A percentile compares a stretch with the other conserved stretches of the same genome.
Conservation (phyloP, 78 protist genomes). For the Polysphondylium violaceum region DNA sequence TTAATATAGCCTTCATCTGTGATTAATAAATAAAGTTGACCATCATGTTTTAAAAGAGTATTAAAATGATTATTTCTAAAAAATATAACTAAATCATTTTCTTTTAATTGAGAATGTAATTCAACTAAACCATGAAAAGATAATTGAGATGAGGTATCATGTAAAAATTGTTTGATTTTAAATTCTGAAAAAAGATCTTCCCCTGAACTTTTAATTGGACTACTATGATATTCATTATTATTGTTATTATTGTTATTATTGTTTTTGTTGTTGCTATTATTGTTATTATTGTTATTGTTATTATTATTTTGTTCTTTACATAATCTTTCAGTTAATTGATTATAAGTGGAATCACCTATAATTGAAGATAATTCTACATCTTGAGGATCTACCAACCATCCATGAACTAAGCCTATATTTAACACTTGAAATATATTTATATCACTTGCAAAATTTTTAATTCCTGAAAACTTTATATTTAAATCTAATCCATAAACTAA, state of each 20-base stretch:
- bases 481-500: slow-evolving; percentile 40
- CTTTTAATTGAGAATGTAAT: slow-evolving; percentile 56
- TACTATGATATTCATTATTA: background rate
- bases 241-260: background rate
- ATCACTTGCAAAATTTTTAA: slow-evolving; percentile 68
- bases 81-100: slow-evolving; percentile 62
- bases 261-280: background rate
- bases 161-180: slow-evolving; percentile 61
- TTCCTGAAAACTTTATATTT: slow-evolving; percentile 59
- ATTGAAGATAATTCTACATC: slow-evolving; percentile 55
- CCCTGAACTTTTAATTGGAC: slow-evolving; percentile 22
- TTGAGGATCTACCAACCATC: slow-evolving; percentile 83
- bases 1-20: slow-evolving; percentile 83
- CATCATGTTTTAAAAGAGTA: slow-evolving; percentile 63
- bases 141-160: slow-evolving; percentile 61
- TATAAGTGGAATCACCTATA: slow-evolving; percentile 58
- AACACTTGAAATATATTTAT: slow-evolving; percentile 65
- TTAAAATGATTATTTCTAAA: slow-evolving; percentile 86
- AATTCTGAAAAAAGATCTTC: slow-evolving; percentile 39
- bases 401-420: slow-evolving; percentile 79
- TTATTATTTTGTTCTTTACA: background rate
- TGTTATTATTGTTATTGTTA: background rate
- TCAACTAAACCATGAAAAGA: slow-evolving; percentile 79
- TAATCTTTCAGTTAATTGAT: slow-evolving; percentile 48
- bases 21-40: slow-evolving; percentile 33